Evolutionary conservation across 768 basidiomycete species (phyloP).

Genomic region (Pulveroboletus frians): DNA sequence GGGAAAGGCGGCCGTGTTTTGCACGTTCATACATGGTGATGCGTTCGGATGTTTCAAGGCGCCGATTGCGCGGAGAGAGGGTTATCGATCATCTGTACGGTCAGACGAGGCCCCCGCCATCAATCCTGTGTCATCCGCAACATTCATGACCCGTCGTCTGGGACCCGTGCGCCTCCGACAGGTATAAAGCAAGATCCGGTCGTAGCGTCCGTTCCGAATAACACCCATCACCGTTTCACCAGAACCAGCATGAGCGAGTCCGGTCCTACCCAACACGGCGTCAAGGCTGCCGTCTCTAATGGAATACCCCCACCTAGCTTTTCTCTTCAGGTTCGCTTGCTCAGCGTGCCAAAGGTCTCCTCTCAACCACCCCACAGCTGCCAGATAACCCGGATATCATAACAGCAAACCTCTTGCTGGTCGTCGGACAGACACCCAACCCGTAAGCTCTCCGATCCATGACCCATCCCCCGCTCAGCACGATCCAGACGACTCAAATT

Average conservation of each 20-base stretch:
- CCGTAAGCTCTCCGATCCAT: slow-evolving; percentile 30
- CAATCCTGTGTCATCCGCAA: background rate
- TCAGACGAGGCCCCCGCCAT: no score
- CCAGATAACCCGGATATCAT: slow-evolving; percentile 47
- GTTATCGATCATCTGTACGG: no score
- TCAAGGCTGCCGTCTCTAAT: slow-evolving; percentile 34
- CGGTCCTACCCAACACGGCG: slow-evolving; percentile 3
- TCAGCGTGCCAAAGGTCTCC: background rate
- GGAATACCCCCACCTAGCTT: slow-evolving; percentile 37
- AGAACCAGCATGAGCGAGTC: slow-evolving; percentile 12
- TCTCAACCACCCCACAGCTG: slow-evolving; percentile 28
- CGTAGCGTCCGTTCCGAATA: background rate
- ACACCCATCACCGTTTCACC: background rate
- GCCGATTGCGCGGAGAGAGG: no score
- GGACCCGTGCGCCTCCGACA: background rate
- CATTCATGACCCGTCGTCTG: background rate
- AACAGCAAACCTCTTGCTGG: slow-evolving; percentile 42
- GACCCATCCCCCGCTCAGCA: background rate
- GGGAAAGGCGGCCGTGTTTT: background rate
- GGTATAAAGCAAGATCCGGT: slow-evolving; percentile 7
- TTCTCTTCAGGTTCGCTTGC: slow-evolving; percentile 36
- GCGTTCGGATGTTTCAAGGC: background rate
- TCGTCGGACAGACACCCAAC: slow-evolving; percentile 34
- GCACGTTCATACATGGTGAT: background rate
- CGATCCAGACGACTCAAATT: slow-evolving; percentile 38